These are phyloP conservation scores for Vigna hirtella DNA, from an alignment of 306 rosid genomes.

Conservation along the genomic window DNA sequence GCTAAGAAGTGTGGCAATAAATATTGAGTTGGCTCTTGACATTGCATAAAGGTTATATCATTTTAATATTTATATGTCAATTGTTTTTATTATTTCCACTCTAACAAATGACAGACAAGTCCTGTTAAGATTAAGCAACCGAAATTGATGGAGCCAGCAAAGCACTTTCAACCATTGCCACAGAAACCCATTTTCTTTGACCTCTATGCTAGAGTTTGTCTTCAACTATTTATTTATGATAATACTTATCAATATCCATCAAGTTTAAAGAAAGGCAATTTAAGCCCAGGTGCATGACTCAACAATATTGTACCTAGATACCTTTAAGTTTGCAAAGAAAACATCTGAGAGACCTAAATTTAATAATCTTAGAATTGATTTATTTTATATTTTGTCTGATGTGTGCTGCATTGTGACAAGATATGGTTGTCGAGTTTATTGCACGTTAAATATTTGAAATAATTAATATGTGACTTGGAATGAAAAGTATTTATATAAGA, in stretches of 20 bases:
- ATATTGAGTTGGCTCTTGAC: slow-evolving; percentile 14
- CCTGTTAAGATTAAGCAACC: slow-evolving; percentile 21
- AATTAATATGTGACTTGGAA: neutral
- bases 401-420: neutral
- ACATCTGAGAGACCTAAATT: neutral
- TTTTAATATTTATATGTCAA: neutral
- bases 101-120: slow-evolving; percentile 20
- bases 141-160: slow-evolving; percentile 34
- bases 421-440: slow-evolving; percentile 9
- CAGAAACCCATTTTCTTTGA: slow-evolving; percentile 30
- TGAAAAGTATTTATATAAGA: neutral
- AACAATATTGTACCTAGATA: slow-evolving; percentile 6
- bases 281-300: slow-evolving; percentile 19
- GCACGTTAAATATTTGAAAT: neutral
- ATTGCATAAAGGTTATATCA: slow-evolving; percentile 1
- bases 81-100: neutral
- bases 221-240: neutral
- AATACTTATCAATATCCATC: slow-evolving; percentile 2
- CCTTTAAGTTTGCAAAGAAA: neutral
- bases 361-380: neutral
- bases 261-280: neutral
- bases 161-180: slow-evolving; percentile 39
- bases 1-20: too few species aligned
- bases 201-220: slow-evolving; percentile 19
- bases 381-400: neutral